Percentiles rank a stretch among this genome's conserved stretches.
These are phyloP conservation scores for Penicillium verrucosum DNA, from an alignment of 2,329 filamentous ascomycete species.

Conservation along the genomic window DNA sequence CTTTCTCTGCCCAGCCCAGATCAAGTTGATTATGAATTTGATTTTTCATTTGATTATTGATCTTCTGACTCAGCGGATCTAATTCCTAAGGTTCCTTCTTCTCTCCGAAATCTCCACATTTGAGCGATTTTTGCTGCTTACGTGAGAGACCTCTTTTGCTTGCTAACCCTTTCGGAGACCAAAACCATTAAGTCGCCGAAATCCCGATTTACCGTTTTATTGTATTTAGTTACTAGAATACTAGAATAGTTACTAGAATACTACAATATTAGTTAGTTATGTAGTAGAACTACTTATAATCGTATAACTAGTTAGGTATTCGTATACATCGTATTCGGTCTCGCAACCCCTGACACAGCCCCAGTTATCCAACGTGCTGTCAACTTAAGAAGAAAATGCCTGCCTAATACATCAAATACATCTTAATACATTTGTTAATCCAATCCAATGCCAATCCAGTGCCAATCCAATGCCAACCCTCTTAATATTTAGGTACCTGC, in stretches of 20 bases:
- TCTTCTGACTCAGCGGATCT: slow-evolving; percentile 15
- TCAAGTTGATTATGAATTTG: no score
- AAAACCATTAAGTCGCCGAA: slow-evolving; percentile 12
- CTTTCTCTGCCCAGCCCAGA: no score
- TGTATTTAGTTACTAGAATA: no score
- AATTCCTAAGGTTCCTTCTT: no score
- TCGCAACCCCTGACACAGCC: background rate
- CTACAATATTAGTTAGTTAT: no score
- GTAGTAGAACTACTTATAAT: no score
- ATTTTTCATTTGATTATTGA: background rate
- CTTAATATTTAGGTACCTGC: background rate
- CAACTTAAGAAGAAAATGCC: background rate
- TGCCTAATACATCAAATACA: background rate
- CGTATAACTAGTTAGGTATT: background rate
- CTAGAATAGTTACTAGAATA: no score
- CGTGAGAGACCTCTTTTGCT: slow-evolving; percentile 2
- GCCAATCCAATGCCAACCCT: background rate
- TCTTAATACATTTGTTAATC: background rate
- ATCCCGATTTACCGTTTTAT: slow-evolving; percentile 15
- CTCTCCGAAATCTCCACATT: background rate
- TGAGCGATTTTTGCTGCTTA: slow-evolving; percentile 12
- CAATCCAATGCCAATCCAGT: background rate
- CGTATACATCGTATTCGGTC: background rate
- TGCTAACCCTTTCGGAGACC: background rate
- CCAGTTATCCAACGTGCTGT: background rate